Evolutionary conservation across 1,284 basidiomycete genomes (phyloP), one percentile per base, ranked within the genome.

Genomic region (Cronartium quercuum): DNA sequence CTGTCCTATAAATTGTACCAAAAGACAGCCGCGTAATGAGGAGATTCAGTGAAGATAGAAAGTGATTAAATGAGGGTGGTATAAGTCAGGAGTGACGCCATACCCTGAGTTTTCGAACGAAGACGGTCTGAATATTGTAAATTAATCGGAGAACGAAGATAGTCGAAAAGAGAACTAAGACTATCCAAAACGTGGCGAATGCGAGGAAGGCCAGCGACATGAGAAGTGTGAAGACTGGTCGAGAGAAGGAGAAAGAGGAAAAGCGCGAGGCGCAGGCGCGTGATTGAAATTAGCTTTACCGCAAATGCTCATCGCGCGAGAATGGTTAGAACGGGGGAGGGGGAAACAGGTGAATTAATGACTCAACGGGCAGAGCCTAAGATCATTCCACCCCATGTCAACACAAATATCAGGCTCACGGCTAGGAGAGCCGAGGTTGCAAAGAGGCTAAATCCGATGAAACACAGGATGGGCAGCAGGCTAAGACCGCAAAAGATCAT

Each of bases 391-490:
- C 70, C 70, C 70, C 70, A 73, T 7, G 29, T 65, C n/a, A 66
- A 9, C 6, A 75, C 62, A 57, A 77, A 77, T 12, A 65, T 15
- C 3, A 77, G 38, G 7, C 58, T 66, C 2, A 67, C 66, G n/a
- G 71, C 77, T n/a, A 77, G 37, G 13, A 77, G 70, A n/a, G 76
- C 57, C 24, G 77, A 76, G n/a, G 71, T 66, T 55, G 73, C 68
- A 37, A 68, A 77, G 6, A 77, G 21, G 58, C 65, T 66, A 67
- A 77, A 77, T 34, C 77, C 77, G 42, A 77, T 13, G 51, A 77
- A 77, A 9, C 76, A 75, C 6, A 77, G 18, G 63, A 77, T 66
- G 6, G 77, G 77, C 40, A 77, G 71, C 61, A 77, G 18, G 34
- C 74, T 73, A n/a, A 77, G 66, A 7, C 61, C 55, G 7, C 68